phyloP scores from a whole-genome alignment of 139 green algal genomes.

The Chlorella ohadii region DNA sequence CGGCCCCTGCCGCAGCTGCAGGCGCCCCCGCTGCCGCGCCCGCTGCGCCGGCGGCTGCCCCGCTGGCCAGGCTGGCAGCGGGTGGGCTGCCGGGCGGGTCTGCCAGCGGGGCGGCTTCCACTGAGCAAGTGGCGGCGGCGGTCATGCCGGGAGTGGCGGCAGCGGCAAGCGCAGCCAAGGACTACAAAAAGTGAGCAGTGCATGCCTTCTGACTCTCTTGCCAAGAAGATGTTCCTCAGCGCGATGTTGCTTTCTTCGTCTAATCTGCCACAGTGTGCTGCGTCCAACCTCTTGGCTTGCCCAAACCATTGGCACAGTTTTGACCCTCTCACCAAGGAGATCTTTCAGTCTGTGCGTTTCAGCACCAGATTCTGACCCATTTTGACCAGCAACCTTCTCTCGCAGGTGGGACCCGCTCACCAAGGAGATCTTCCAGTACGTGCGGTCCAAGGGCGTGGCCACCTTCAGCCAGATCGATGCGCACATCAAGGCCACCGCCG shows the following conservation, averaged over 20 bases:
- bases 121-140: slow-evolving; percentile 3
- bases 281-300: too few species aligned
- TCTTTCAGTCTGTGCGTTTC: slow-evolving; percentile 24
- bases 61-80: neutral
- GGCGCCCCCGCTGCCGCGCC: neutral
- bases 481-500: neutral
- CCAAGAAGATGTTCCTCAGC: too few species aligned
- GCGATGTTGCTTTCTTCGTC: too few species aligned
- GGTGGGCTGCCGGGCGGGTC: neutral
- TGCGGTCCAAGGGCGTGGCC: slow-evolving; percentile 25
- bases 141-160: slow-evolving; percentile 24
- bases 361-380: too few species aligned
- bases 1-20: neutral
- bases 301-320: too few species aligned
- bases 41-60: neutral
- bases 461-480: slow-evolving; percentile 37
- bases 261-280: too few species aligned
- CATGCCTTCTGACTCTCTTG: too few species aligned
- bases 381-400: too few species aligned
- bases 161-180: slow-evolving; percentile 9
- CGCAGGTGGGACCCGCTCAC: slow-evolving; percentile 39
- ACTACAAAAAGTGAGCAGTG: slow-evolving; percentile 29
- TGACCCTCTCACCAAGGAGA: slow-evolving; percentile 37
- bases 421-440: slow-evolving; percentile 34
- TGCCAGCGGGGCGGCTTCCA: neutral